phyloP scores from a whole-genome alignment of 805 yeast genomes.

The Yarrowia porcina region DNA sequence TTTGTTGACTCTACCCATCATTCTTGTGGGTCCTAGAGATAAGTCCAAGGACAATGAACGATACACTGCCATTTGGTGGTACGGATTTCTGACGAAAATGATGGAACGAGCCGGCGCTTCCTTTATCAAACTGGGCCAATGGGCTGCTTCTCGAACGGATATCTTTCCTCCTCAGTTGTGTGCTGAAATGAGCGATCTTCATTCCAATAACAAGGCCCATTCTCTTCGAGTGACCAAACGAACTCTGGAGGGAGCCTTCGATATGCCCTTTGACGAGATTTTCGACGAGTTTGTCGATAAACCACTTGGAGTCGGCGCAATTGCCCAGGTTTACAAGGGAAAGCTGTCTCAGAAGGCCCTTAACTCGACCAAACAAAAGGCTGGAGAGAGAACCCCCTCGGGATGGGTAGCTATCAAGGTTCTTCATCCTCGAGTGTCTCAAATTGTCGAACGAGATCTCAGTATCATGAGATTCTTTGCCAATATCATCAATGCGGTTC shows the following conservation, averaged over 20 bases:
- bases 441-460: slow-evolving; percentile 72
- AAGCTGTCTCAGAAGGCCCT: slow-evolving; percentile 41
- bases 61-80: slow-evolving; percentile 72
- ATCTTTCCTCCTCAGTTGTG: slow-evolving; percentile 80
- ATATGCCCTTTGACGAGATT: slow-evolving; percentile 61
- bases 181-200: slow-evolving; percentile 68
- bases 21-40: slow-evolving; percentile 46
- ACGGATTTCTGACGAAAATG: slow-evolving; percentile 54
- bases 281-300: slow-evolving; percentile 71
- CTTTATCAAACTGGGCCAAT: slow-evolving; percentile 77
- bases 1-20: slow-evolving; percentile 58
- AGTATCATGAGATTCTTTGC: slow-evolving; percentile 84
- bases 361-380: not conserved
- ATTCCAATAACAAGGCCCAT: slow-evolving; percentile 80
- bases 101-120: slow-evolving; percentile 91
- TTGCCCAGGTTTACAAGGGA: slow-evolving; percentile 90
- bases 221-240: slow-evolving; percentile 56
- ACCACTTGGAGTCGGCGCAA: slow-evolving; percentile 97
- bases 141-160: slow-evolving; percentile 98
- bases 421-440: slow-evolving; percentile 80
- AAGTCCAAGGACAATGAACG: slow-evolving; percentile 42
- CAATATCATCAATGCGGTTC: slow-evolving; percentile 59
- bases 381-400: slow-evolving; percentile 31
- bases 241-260: slow-evolving; percentile 59
- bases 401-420: slow-evolving; percentile 82